phyloP scores from a whole-genome alignment of 257 asterid genomes.

The Solanum bulbocastanum region DNA sequence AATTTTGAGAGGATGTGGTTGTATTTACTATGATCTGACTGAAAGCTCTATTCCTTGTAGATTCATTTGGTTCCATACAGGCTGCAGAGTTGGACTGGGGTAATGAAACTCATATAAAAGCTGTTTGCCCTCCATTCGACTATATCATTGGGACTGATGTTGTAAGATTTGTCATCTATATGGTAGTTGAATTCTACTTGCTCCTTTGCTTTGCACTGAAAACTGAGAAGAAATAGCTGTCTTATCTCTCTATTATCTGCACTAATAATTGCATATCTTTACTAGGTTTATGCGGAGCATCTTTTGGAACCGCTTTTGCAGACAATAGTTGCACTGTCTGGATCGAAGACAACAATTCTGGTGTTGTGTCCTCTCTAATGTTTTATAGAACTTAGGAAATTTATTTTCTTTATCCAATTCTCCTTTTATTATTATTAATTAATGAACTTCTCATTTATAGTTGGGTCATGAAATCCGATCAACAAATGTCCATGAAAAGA shows the following conservation, averaged over 20 bases:
- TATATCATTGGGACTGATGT: conserved; percentile 94
- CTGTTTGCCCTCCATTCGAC: conserved; percentile 88
- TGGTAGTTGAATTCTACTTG: not conserved
- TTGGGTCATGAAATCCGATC: conserved; percentile 95
- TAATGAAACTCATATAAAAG: conserved; percentile 60
- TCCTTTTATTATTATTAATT: not conserved
- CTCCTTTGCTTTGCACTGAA: not conserved
- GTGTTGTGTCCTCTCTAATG: conserved; percentile 23
- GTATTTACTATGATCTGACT: not conserved
- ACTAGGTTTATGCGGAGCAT: conserved; percentile 92
- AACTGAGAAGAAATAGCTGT: not conserved
- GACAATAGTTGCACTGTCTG: conserved; percentile 72
- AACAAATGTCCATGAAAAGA: conserved; percentile 77
- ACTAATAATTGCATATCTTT: not conserved
- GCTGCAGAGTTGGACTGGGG: conserved; percentile 95
- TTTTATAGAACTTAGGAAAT: not conserved
- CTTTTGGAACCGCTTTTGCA: conserved; percentile 87
- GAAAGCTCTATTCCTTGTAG: conserved; percentile 25
- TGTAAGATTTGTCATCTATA: conserved; percentile 33
- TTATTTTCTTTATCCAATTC: not conserved
- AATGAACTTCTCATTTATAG: conserved; percentile 25
- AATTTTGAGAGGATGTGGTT: not conserved
- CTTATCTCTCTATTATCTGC: not conserved
- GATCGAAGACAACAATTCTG: conserved; percentile 80
- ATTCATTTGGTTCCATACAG: conserved; percentile 70